Conservation (phyloP, 495 filamentous ascomycete genomes). For the Aspergillus heteromorphus region DNA sequence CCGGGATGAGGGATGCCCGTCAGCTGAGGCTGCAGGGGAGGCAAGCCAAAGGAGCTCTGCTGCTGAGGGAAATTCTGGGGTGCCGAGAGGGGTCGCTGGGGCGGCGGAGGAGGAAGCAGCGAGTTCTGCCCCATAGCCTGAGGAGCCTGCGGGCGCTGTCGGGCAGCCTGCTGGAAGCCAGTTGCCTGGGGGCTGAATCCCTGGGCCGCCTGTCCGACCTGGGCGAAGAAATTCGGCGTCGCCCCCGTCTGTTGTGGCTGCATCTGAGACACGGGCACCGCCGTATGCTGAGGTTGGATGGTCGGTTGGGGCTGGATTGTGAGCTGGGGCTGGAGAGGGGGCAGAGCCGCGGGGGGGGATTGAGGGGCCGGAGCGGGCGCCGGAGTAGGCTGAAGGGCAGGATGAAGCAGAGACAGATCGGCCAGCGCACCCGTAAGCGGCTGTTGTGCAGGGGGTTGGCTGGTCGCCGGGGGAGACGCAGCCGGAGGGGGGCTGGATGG, state of each 20-base stretch:
- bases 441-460: slow-evolving; percentile 40
- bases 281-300: slow-evolving; percentile 44
- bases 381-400: slow-evolving; percentile 70
- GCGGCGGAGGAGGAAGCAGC: slow-evolving; percentile 76
- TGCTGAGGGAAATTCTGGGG: slow-evolving; percentile 74
- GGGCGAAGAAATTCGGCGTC: slow-evolving; percentile 46
- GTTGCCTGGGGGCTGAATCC: slow-evolving; percentile 37
- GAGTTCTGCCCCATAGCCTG: slow-evolving; percentile 57
- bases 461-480: slow-evolving; percentile 32
- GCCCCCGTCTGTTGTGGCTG: slow-evolving; percentile 50
- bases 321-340: slow-evolving; percentile 34
- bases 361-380: slow-evolving; percentile 33
- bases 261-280: slow-evolving; percentile 41
- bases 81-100: slow-evolving; percentile 78
- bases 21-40: slow-evolving; percentile 76
- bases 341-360: slow-evolving; percentile 16
- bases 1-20: slow-evolving; percentile 60
- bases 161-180: slow-evolving; percentile 45
- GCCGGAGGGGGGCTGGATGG: slow-evolving; percentile 26
- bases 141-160: slow-evolving; percentile 71
- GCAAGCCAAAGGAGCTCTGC: slow-evolving; percentile 64
- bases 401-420: slow-evolving; percentile 70
- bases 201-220: slow-evolving; percentile 31
- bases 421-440: slow-evolving; percentile 66
- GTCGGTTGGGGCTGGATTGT: slow-evolving; percentile 47